phyloP scores from a whole-genome alignment of 1,139 yeast species.

The Dujonia santamariae region DNA sequence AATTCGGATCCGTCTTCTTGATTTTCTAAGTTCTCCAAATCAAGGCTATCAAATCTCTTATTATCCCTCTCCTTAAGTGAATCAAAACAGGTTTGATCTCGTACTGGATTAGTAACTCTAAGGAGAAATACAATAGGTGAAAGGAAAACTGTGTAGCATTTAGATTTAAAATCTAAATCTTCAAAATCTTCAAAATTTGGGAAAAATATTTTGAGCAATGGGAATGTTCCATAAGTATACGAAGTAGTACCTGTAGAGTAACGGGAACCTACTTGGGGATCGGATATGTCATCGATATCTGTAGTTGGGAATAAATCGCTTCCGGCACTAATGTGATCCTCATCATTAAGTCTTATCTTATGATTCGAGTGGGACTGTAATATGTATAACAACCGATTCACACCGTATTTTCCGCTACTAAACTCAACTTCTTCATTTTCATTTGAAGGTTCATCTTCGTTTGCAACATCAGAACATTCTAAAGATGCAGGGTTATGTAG shows the following conservation, averaged over 20 bases:
- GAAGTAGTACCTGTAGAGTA: no score
- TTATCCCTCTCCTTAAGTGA: slow-evolving; percentile 7
- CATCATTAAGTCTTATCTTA: neutral
- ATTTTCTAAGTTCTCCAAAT: slow-evolving; percentile 1
- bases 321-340: slow-evolving; percentile 1
- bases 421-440: no score
- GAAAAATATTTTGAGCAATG: slow-evolving; percentile 24
- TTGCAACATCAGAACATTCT: no score
- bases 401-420: slow-evolving; percentile 31
- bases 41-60: neutral
- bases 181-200: slow-evolving; percentile 13
- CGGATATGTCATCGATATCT: neutral
- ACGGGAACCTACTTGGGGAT: no score
- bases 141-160: slow-evolving; percentile 26
- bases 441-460: no score
- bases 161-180: slow-evolving; percentile 10
- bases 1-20: slow-evolving; percentile 1
- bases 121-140: slow-evolving; percentile 44
- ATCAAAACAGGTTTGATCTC: slow-evolving; percentile 18
- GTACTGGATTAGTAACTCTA: slow-evolving; percentile 49
- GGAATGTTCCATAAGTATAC: no score
- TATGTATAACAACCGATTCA: slow-evolving; percentile 31
- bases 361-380: slow-evolving; percentile 26
- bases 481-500: no score
- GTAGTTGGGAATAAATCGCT: neutral